Conservation (phyloP, 495 filamentous ascomycete species). For the Entonaema liquescens region DNA sequence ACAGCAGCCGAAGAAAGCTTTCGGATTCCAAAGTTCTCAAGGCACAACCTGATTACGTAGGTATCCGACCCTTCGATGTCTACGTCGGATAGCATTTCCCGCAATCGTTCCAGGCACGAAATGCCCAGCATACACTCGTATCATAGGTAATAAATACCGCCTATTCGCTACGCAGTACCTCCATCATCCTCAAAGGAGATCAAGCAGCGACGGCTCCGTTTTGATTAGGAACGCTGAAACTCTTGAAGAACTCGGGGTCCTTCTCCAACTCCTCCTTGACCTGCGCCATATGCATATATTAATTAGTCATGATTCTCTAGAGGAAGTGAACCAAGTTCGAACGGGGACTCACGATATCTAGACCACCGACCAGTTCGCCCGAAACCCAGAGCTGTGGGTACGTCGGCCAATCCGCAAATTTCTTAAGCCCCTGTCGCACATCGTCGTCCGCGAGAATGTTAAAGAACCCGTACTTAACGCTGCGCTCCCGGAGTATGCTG, state of each 20-base stretch:
- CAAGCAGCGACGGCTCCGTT: constrained; percentile 45
- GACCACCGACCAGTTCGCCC: constrained; percentile 86
- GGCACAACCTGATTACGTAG: not conserved
- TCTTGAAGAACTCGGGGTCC: constrained; percentile 77
- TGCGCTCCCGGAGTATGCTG: constrained; percentile 80
- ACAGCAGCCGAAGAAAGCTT: constrained; percentile 6
- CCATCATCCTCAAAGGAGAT: not conserved
- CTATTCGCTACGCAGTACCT: not conserved
- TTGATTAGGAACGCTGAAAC: constrained; percentile 65
- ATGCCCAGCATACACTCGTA: not conserved
- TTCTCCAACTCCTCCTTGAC: constrained; percentile 70
- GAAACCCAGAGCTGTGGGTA: constrained; percentile 89
- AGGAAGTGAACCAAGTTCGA: not conserved
- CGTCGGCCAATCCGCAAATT: constrained; percentile 95
- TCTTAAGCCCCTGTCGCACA: constrained; percentile 93
- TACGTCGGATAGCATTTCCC: not conserved
- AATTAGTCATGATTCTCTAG: constrained; percentile 30
- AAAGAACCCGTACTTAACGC: constrained; percentile 97
- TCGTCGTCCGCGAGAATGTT: constrained; percentile 98
- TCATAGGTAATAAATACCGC: not conserved
- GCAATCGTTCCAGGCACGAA: not conserved
- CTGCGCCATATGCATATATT: constrained; percentile 38
- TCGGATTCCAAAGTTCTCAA: not conserved
- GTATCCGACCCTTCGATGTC: not conserved
- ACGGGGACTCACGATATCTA: constrained; percentile 87